phyloP scores from a whole-genome alignment of 192 early-diverging fungal genomes.

The Chytriomyces confervae region DNA sequence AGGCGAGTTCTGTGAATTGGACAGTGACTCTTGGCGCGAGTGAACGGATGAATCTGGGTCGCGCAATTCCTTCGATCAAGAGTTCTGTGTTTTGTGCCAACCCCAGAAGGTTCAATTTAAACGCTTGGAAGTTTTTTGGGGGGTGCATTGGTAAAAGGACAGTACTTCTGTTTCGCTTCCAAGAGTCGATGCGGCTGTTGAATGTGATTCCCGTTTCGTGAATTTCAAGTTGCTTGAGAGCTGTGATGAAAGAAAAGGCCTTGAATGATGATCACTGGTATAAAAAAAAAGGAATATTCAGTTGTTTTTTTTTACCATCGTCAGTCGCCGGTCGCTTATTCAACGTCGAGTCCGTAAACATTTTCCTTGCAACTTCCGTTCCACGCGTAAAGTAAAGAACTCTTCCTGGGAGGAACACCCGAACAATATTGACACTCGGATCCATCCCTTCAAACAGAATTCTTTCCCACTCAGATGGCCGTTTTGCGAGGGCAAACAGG shows the following conservation, averaged over 20 bases:
- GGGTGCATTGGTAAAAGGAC: too few species aligned
- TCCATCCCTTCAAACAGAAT: slow-evolving; percentile 12
- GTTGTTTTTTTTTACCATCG: background rate
- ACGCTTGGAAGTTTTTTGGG: background rate
- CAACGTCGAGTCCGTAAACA: background rate
- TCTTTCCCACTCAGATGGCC: background rate
- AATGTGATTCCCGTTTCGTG: slow-evolving; percentile 7
- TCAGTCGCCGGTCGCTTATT: background rate
- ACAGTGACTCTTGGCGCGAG: slow-evolving; percentile 8
- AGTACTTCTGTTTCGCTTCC: slow-evolving; percentile 14
- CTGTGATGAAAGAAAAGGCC: background rate
- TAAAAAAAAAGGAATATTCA: background rate
- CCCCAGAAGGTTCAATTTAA: background rate
- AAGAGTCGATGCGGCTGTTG: slow-evolving; percentile 17
- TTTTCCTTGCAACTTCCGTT: background rate
- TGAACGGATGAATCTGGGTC: slow-evolving; percentile 1
- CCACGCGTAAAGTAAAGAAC: background rate
- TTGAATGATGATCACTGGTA: background rate
- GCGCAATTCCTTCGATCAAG: slow-evolving; percentile 12
- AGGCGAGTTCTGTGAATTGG: background rate
- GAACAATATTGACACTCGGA: background rate
- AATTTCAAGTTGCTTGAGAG: background rate
- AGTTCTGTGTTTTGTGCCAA: background rate
- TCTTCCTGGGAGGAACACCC: background rate
- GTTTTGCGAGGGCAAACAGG: background rate